A percentile compares a stretch with the other conserved stretches of the same genome.
These are phyloP conservation scores for Globisporangium spiculum DNA, from an alignment of 352 stramenopile genomes.

Conservation along the genomic window DNA sequence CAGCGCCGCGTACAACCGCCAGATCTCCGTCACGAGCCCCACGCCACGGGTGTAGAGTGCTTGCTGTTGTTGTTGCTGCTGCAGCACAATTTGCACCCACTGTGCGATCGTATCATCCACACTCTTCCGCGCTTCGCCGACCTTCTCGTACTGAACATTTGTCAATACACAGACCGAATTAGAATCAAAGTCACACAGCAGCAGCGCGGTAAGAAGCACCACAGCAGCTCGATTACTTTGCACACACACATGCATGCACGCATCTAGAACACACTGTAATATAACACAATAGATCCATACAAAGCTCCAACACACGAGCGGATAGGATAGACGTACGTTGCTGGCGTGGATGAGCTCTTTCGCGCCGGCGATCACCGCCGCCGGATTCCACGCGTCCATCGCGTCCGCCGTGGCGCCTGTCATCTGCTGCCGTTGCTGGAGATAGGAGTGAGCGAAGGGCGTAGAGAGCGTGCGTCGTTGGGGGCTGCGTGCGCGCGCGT, in stretches of 20 bases:
- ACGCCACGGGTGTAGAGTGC: conserved; percentile 19
- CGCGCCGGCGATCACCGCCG: conserved; percentile 48
- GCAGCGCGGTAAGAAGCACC: neutral
- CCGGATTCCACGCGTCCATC: conserved; percentile 41
- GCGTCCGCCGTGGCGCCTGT: conserved; percentile 9
- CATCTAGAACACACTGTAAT: neutral
- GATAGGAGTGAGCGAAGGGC: neutral
- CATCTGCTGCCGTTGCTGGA: neutral
- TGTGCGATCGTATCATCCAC: conserved; percentile 45
- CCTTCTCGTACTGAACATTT: conserved; percentile 60
- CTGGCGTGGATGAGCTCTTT: conserved; percentile 71
- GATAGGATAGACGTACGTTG: conserved; percentile 53
- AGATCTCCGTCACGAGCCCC: conserved; percentile 39
- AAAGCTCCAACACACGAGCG: neutral
- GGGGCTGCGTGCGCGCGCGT: neutral
- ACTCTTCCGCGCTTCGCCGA: conserved; percentile 45
- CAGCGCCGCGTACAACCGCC: conserved; percentile 61
- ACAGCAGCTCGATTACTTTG: neutral
- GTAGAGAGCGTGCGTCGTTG: neutral
- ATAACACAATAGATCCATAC: neutral
- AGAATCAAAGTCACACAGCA: neutral
- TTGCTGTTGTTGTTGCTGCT: conserved; percentile 19
- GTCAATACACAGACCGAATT: neutral
- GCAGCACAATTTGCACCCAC: conserved; percentile 33
- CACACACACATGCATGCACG: neutral